Base-by-base conservation (phyloP, 2,329 filamentous ascomycete species). In the Corynespora cassiicola region DNA sequence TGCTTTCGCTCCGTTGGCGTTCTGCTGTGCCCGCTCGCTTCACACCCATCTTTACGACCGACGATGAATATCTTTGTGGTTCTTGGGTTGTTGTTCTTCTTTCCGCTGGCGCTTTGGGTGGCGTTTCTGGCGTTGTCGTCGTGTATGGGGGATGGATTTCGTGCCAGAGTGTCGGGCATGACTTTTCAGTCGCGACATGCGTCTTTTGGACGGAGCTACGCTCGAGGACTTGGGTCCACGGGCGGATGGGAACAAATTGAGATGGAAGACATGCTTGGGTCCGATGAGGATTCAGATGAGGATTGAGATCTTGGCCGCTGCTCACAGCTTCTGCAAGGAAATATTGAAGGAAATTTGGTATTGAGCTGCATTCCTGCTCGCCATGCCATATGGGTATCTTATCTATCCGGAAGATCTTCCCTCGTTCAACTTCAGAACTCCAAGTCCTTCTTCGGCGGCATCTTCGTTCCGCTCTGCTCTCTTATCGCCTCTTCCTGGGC, bases 221-320 rank as follows among this genome's bases (percentile, higher is more conserved):
- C 79, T 26, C 72, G 77, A 27, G 75, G 74, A 10, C 76, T 84
- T 64, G 75, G 68, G 2, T 76, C 75, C 6, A 69, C 73, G 21
- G 75, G 73, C 7, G 76, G 79, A 43, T 83, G 79, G 57, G 80
- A 84, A 56, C 79, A 82, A 46, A 82, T 84, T 43, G 80, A 84
- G 62, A 73, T 84, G 75, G 77, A 83, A 45, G 76, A 81, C 40
- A 80, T 83, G 76, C 66, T 82, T 37, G 70, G 71, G 18, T 70
- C 74, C 8, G 61, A 69, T 27, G 66, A 51, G 36, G 52, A 59
- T 4, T 48, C 70, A 25, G 63, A 66, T 12, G 58, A 68, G 27
- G 54, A 63, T 21, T 46, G 31, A 40, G 11, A 3, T 32, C 34
- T 39, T 39, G 38, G 9, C 27, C 32, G 12, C 11, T 11, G 12